These are phyloP conservation scores for Saturnispora dispora DNA, from an alignment of 805 yeast genomes.

Conservation along the genomic window DNA sequence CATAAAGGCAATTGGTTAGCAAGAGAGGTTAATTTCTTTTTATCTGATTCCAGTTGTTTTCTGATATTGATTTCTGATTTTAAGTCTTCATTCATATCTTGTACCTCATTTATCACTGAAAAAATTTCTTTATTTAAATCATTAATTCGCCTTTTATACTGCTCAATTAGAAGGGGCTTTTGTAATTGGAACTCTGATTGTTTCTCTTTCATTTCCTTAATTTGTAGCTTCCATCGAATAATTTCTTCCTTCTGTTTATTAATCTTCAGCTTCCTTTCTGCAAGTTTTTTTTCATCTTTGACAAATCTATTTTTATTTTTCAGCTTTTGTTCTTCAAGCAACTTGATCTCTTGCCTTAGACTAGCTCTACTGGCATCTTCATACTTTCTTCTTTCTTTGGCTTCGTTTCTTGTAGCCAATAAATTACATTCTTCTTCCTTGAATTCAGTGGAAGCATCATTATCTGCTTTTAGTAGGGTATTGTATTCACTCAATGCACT, in stretches of 20 bases:
- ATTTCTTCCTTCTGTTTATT: constrained; percentile 29
- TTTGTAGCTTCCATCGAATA: constrained; percentile 25
- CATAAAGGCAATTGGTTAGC: constrained; percentile 18
- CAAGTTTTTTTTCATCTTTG: constrained; percentile 25
- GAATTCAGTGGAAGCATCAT: constrained; percentile 28
- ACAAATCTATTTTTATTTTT: constrained; percentile 28
- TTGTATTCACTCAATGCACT: constrained; percentile 34
- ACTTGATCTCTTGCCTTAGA: constrained; percentile 33
- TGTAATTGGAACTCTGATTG: constrained; percentile 4
- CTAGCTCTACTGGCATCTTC: constrained; percentile 34
- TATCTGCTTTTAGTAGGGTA: constrained; percentile 27
- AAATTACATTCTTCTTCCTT: constrained; percentile 31
- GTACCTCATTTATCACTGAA: constrained; percentile 21
- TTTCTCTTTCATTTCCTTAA: constrained; percentile 20
- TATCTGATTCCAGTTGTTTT: constrained; percentile 21
- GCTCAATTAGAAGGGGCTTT: constrained; percentile 15
- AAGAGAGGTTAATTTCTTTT: constrained; percentile 17
- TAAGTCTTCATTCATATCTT: constrained; percentile 26
- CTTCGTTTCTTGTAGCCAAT: constrained; percentile 28
- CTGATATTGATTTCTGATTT: constrained; percentile 22
- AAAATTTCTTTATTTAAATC: constrained; percentile 23
- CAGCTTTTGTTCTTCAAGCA: constrained; percentile 34
- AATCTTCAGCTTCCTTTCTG: constrained; percentile 23
- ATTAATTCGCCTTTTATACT: constrained; percentile 18
- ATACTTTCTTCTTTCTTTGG: constrained; percentile 31